Evolutionary conservation across 768 basidiomycete species (phyloP).

Genomic region (Macrolepiota dolichaula): DNA sequence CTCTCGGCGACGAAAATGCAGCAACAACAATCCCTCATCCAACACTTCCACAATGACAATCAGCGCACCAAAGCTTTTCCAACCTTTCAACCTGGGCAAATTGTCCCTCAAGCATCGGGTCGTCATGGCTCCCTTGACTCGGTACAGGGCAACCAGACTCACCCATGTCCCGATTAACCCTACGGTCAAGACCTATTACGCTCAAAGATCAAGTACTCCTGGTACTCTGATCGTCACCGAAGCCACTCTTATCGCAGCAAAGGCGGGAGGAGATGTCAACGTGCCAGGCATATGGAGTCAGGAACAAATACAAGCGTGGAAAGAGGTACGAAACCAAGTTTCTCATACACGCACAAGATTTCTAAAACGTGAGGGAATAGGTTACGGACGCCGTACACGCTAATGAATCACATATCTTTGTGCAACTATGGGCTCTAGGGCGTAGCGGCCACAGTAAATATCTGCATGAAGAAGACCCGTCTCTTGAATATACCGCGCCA

Average conservation of each 20-base stretch:
- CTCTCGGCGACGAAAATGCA: neutral
- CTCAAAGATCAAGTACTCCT: slow-evolving; percentile 40
- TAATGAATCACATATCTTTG: slow-evolving; percentile 39
- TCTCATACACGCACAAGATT: neutral
- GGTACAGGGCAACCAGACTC: slow-evolving; percentile 11
- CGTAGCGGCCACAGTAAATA: slow-evolving; percentile 27
- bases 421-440: slow-evolving; percentile 58
- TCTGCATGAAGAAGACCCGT: neutral
- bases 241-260: slow-evolving; percentile 48
- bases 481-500: slow-evolving; percentile 20
- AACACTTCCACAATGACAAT: neutral
- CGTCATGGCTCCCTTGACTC: slow-evolving; percentile 33
- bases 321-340: slow-evolving; percentile 28
- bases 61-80: slow-evolving; percentile 29
- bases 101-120: slow-evolving; percentile 39
- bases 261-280: slow-evolving; percentile 44
- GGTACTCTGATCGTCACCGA: slow-evolving; percentile 60
- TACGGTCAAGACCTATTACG: slow-evolving; percentile 40
- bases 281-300: slow-evolving; percentile 66
- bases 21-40: neutral
- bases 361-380: slow-evolving; percentile 23
- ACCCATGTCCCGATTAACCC: slow-evolving; percentile 2
- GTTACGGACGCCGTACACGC: slow-evolving; percentile 41
- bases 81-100: slow-evolving; percentile 34
- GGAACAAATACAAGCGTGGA: slow-evolving; percentile 59